These are phyloP conservation scores for Phytophthora syringae DNA, from an alignment of 352 stramenopile species.

Conservation along the genomic window DNA sequence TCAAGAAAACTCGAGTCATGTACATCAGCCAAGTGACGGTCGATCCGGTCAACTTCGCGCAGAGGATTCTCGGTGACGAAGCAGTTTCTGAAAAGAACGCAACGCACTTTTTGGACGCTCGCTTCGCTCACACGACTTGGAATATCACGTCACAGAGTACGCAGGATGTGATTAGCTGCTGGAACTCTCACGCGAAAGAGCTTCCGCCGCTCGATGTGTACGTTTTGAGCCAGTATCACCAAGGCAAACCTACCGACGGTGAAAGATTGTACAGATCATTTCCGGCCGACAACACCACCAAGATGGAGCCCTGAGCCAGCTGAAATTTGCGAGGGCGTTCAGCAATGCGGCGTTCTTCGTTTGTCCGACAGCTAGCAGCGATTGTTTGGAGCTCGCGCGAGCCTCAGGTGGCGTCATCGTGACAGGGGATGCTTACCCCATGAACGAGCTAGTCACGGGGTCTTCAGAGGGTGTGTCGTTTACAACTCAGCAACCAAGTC, in stretches of 20 bases:
- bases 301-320: constrained; percentile 25
- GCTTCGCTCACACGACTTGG: constrained; percentile 57
- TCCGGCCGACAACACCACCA: constrained; percentile 8
- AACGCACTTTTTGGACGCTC: constrained; percentile 36
- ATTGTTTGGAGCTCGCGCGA: constrained; percentile 66
- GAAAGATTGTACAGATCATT: constrained; percentile 32
- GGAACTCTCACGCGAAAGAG: constrained; percentile 43
- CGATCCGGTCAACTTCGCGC: constrained; percentile 31
- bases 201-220: constrained; percentile 46
- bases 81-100: constrained; percentile 15
- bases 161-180: constrained; percentile 55
- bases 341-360: constrained; percentile 50
- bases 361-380: constrained; percentile 60
- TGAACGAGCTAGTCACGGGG: constrained; percentile 56
- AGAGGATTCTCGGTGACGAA: constrained; percentile 10
- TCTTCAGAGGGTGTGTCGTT: constrained; percentile 16
- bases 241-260: constrained; percentile 11
- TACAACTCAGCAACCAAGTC: constrained; percentile 2
- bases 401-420: constrained; percentile 53
- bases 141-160: constrained; percentile 41
- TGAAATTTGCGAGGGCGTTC: constrained; percentile 44
- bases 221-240: constrained; percentile 20
- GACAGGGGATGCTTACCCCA: constrained; percentile 52
- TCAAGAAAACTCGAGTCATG: constrained; percentile 31
- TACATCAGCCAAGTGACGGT: constrained; percentile 49